These are phyloP conservation scores for Marasmius tenuissimus DNA, from an alignment of 1,284 basidiomycete genomes.

Conservation along the genomic window DNA sequence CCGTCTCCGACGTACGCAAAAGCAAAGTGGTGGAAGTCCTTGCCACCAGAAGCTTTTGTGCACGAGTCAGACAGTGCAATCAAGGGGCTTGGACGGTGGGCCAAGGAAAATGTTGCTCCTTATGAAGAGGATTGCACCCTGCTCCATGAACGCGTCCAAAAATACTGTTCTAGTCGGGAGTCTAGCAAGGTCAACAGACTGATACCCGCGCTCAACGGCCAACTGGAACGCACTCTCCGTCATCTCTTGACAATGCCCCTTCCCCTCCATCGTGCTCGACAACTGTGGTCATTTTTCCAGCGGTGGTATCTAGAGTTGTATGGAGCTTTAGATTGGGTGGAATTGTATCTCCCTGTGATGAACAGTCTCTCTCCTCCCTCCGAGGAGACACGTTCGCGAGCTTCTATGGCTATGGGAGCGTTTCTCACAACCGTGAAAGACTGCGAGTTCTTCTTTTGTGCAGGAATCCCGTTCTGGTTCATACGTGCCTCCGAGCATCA, in stretches of 20 bases:
- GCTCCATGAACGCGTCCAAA: neutral
- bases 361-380: neutral
- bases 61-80: neutral
- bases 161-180: too few relatives aligned
- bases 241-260: neutral
- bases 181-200: neutral
- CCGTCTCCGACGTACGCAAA: neutral
- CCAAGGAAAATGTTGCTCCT: too few relatives aligned
- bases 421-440: neutral
- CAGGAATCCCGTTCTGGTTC: neutral
- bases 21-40: neutral
- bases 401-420: neutral
- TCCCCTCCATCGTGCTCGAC: neutral
- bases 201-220: neutral
- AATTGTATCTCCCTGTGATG: neutral
- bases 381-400: neutral
- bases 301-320: neutral
- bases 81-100: neutral
- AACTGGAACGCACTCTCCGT: neutral
- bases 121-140: neutral
- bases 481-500: neutral
- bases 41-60: neutral
- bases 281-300: neutral
- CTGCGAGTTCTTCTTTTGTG: neutral
- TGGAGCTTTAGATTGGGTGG: neutral